A percentile compares a stretch with the other conserved stretches of the same genome.
These are phyloP conservation scores for Suhomyces chickasaworum DNA, from an alignment of 1,139 yeast species.

Conservation along the genomic window DNA sequence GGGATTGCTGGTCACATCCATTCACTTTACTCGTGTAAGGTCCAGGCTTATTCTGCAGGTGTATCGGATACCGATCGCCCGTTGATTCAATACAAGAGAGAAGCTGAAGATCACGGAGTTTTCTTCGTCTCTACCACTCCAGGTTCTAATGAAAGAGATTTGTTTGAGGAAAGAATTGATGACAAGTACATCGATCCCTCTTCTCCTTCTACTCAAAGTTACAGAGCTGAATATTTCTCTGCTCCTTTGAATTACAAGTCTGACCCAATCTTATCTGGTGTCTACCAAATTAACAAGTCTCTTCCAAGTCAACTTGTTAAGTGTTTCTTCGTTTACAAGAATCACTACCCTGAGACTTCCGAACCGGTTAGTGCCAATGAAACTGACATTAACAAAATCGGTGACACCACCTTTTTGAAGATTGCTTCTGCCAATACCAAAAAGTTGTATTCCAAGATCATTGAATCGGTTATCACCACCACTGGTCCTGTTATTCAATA, in stretches of 20 bases:
- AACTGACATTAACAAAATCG: constrained; percentile 62
- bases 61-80: constrained; percentile 36
- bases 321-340: constrained; percentile 86
- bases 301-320: constrained; percentile 58
- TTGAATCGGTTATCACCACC: constrained; percentile 67
- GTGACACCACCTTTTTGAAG: constrained; percentile 77
- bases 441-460: constrained; percentile 69
- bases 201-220: constrained; percentile 42
- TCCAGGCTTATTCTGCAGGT: constrained; percentile 69
- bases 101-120: constrained; percentile 84
- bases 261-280: constrained; percentile 49
- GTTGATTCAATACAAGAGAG: constrained; percentile 72
- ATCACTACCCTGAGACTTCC: constrained; percentile 50
- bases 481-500: constrained; percentile 95
- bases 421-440: constrained; percentile 83
- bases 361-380: constrained; percentile 34
- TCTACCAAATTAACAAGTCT: constrained; percentile 34
- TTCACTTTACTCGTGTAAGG: constrained; percentile 88
- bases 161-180: constrained; percentile 72
- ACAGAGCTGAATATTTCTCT: constrained; percentile 82
- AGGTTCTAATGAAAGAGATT: constrained; percentile 37
- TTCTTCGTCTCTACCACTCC: constrained; percentile 74
- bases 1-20: constrained; percentile 83
- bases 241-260: constrained; percentile 59
- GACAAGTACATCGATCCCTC: constrained; percentile 72